Conservation (phyloP, 345 rosid genomes). For the Dipteronia dyeriana region DNA sequence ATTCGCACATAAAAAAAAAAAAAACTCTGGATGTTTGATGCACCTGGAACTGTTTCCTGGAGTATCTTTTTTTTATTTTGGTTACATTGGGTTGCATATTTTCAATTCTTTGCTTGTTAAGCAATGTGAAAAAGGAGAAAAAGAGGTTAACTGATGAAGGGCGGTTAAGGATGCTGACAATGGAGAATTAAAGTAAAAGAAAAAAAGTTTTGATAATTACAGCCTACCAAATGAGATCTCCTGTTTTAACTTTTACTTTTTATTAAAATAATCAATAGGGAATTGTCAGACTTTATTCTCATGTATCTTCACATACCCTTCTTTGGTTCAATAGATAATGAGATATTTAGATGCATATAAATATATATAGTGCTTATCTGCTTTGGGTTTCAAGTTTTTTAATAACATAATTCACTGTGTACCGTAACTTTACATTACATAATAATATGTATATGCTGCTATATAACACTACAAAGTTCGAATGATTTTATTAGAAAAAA, state of each 20-base stretch:
- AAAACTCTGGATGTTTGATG: not conserved
- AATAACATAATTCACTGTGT: not conserved
- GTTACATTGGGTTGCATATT: slow-evolving; percentile 2
- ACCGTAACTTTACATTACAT: too few relatives aligned
- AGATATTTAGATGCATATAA: not conserved
- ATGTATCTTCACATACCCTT: not conserved
- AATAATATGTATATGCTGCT: too few relatives aligned
- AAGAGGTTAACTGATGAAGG: slow-evolving; percentile 20
- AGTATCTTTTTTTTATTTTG: slow-evolving; percentile 10
- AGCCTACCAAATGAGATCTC: slow-evolving; percentile 42
- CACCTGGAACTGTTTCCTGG: not conserved
- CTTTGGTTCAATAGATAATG: not conserved
- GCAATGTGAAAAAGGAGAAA: slow-evolving; percentile 32
- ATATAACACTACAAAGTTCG: too few relatives aligned
- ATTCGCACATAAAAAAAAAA: not conserved
- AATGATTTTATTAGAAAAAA: too few relatives aligned
- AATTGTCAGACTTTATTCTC: slow-evolving; percentile 13
- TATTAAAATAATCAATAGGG: slow-evolving; percentile 6
- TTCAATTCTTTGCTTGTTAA: slow-evolving; percentile 38
- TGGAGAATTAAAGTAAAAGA: slow-evolving; percentile 38
- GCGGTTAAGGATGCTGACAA: slow-evolving; percentile 36
- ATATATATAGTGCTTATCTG: too few relatives aligned
- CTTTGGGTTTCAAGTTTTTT: too few relatives aligned
- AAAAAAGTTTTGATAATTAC: slow-evolving; percentile 38
- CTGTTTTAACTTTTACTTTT: slow-evolving; percentile 20